phyloP scores from a whole-genome alignment of 2,329 filamentous ascomycete species.

The Penicillium sp. region DNA sequence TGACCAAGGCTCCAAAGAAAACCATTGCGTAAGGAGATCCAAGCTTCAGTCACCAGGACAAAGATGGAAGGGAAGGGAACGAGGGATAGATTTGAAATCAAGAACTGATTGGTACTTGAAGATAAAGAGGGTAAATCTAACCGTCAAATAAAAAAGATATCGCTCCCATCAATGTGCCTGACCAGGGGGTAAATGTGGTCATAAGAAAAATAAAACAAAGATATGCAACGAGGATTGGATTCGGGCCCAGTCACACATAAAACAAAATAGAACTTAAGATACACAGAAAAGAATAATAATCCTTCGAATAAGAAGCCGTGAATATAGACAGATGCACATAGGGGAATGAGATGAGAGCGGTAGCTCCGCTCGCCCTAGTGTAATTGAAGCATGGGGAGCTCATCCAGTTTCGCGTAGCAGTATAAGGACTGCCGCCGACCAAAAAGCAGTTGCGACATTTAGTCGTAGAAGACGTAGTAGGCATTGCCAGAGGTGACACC shows the following conservation, averaged over 20 bases:
- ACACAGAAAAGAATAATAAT: conserved; percentile 36
- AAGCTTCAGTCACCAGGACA: not conserved
- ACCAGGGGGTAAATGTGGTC: conserved; percentile 8
- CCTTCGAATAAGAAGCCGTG: conserved; percentile 32
- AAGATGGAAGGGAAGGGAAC: conserved; percentile 3
- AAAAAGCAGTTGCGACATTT: conserved; percentile 8
- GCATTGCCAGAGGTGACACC: conserved; percentile 52
- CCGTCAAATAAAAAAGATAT: conserved; percentile 9
- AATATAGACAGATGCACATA: conserved; percentile 27
- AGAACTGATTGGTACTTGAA: conserved; percentile 10
- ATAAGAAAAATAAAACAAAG: conserved; percentile 14
- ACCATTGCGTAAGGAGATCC: not conserved
- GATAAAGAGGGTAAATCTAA: conserved; percentile 9
- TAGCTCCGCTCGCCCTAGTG: conserved; percentile 3
- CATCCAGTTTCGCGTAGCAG: conserved; percentile 15
- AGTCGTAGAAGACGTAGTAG: conserved; percentile 48
- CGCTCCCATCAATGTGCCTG: conserved; percentile 7
- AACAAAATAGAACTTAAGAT: conserved; percentile 37
- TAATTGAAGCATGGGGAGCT: conserved; percentile 5
- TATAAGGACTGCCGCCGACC: conserved; percentile 10
- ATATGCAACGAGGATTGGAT: conserved; percentile 29
- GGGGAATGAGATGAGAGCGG: conserved; percentile 13
- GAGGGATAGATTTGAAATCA: conserved; percentile 8
- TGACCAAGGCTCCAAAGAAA: not conserved
- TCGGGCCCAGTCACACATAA: conserved; percentile 29